phyloP scores from a whole-genome alignment of 495 filamentous ascomycete genomes.

The Neurospora sp. region DNA sequence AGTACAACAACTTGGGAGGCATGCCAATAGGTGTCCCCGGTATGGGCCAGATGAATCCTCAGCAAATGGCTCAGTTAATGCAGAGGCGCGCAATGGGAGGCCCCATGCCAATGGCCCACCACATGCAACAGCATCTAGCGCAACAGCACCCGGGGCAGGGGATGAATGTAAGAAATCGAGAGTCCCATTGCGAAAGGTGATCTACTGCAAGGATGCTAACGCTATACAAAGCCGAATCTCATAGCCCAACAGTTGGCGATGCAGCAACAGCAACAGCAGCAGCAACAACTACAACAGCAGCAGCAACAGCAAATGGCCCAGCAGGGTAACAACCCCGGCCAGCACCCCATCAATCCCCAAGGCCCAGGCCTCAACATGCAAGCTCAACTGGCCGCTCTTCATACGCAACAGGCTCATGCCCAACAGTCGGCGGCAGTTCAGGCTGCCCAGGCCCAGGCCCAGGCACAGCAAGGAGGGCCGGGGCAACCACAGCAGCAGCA shows the following conservation, averaged over 20 bases:
- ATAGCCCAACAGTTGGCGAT: conserved; percentile 20
- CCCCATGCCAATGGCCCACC: conserved; percentile 31
- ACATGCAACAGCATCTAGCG: conserved; percentile 37
- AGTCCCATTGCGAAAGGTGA: not conserved
- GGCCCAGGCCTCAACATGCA: conserved; percentile 24
- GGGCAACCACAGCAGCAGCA: conserved; percentile 36
- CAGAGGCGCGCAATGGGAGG: conserved; percentile 25
- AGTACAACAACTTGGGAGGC: conserved; percentile 29
- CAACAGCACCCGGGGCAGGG: conserved; percentile 34
- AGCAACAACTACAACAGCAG: conserved; percentile 43
- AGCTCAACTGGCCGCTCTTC: conserved; percentile 22
- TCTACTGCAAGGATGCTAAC: conserved; percentile 7
- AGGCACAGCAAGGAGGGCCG: conserved; percentile 40
- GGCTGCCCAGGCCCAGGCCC: conserved; percentile 19
- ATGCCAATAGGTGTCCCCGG: conserved; percentile 53
- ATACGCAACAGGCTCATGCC: conserved; percentile 19
- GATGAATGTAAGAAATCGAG: conserved; percentile 26
- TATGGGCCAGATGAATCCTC: conserved; percentile 33
- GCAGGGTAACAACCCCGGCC: conserved; percentile 28
- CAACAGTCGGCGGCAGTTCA: conserved; percentile 28
- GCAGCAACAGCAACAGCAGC: conserved; percentile 30
- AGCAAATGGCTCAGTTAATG: conserved; percentile 17
- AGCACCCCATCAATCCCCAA: conserved; percentile 34
- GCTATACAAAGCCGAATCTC: conserved; percentile 3
- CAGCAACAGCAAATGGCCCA: conserved; percentile 37